phyloP scores from a whole-genome alignment of 441 rosid genomes.

The Kokia cookei region DNA sequence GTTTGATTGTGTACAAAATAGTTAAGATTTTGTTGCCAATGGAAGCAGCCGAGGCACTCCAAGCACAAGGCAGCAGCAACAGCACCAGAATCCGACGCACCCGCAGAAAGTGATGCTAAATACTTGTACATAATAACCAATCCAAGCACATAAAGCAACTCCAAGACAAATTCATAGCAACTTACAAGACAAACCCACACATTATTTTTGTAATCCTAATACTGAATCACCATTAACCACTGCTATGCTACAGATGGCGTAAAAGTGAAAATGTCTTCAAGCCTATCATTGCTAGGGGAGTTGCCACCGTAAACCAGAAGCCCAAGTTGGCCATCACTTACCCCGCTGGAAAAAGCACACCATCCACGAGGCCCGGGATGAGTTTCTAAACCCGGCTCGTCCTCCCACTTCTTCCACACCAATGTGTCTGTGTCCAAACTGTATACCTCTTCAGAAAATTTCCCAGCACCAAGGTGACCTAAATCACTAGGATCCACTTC shows the following conservation, averaged over 20 bases:
- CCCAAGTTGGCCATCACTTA: slow-evolving; percentile 43
- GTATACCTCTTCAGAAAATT: slow-evolving; percentile 52
- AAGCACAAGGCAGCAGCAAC: slow-evolving; percentile 24
- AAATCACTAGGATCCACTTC: slow-evolving; percentile 82
- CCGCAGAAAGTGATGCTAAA: slow-evolving; percentile 30
- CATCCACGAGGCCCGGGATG: slow-evolving; percentile 88
- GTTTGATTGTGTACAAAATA: not conserved
- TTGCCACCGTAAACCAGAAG: slow-evolving; percentile 80
- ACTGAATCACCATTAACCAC: slow-evolving; percentile 9
- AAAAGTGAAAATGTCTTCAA: slow-evolving; percentile 74
- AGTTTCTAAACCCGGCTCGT: slow-evolving; percentile 26
- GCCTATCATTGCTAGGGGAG: slow-evolving; percentile 86
- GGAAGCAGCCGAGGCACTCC: not conserved
- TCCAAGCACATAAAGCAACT: not conserved
- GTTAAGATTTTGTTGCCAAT: not conserved
- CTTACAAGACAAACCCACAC: slow-evolving; percentile 2
- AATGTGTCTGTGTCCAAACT: slow-evolving; percentile 57
- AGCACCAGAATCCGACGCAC: slow-evolving; percentile 11
- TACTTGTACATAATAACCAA: not conserved
- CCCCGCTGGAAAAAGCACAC: slow-evolving; percentile 59
- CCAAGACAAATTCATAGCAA: not conserved
- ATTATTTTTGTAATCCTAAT: not conserved
- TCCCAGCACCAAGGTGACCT: slow-evolving; percentile 90
- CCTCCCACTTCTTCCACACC: slow-evolving; percentile 56
- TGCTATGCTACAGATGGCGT: slow-evolving; percentile 28